A percentile compares a stretch with the other conserved stretches of the same genome.
phyloP scores from a whole-genome alignment of 2,329 filamentous ascomycete species.

The Cercospora canescens region DNA sequence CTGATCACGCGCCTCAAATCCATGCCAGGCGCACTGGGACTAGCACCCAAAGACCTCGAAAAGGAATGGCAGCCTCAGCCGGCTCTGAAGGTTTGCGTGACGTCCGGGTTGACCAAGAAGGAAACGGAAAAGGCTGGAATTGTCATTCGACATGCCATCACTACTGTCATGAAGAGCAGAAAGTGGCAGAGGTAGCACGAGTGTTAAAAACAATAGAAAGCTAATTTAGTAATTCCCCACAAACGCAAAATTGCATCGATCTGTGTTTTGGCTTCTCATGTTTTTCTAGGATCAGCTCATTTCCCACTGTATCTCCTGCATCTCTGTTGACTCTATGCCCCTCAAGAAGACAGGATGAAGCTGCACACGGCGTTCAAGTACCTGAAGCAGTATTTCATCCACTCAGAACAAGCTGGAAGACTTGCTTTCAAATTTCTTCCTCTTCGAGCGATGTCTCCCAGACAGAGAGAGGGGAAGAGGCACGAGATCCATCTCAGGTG shows the following conservation, averaged over 20 bases:
- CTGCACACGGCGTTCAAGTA: too few species aligned
- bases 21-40: constrained; percentile 61
- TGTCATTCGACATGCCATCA: constrained; percentile 86
- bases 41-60: constrained; percentile 63
- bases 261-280: too few species aligned
- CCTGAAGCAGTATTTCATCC: too few species aligned
- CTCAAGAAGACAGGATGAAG: too few species aligned
- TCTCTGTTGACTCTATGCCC: too few species aligned
- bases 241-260: background rate
- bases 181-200: constrained; percentile 31
- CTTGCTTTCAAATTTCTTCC: too few species aligned
- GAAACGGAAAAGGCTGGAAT: constrained; percentile 93
- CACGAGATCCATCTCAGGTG: too few species aligned
- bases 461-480: too few species aligned
- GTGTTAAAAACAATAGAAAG: background rate
- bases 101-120: constrained; percentile 83
- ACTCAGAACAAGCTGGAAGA: too few species aligned
- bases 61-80: constrained; percentile 68
- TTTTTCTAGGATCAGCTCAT: too few species aligned
- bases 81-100: constrained; percentile 88
- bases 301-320: too few species aligned
- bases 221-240: background rate
- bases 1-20: constrained; percentile 85
- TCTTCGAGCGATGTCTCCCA: too few species aligned
- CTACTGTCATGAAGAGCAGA: constrained; percentile 72